phyloP scores from a whole-genome alignment of 306 rosid species.

The Spatholobus suberectus region DNA sequence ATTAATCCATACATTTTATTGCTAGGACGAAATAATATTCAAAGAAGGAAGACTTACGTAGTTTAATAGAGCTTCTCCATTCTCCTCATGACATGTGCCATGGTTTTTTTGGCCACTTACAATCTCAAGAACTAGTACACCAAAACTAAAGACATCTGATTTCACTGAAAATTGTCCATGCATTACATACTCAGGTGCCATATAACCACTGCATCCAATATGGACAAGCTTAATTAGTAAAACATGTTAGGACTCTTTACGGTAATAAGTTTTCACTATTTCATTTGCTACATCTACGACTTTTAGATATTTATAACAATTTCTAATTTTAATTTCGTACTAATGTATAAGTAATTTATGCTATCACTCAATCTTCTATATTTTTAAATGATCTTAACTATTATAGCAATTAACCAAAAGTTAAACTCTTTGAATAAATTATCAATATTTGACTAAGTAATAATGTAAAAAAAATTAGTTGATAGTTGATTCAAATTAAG shows the following conservation, averaged over 20 bases:
- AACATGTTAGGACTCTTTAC: not conserved
- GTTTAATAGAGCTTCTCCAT: slow-evolving; percentile 18
- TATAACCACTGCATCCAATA: not conserved
- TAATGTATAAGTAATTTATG: no score
- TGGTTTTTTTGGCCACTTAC: not conserved
- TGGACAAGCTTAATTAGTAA: not conserved
- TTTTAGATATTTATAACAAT: no score
- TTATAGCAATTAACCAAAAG: no score
- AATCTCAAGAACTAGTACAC: not conserved
- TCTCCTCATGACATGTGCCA: not conserved
- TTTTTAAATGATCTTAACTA: not conserved
- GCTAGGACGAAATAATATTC: not conserved
- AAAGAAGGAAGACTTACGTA: slow-evolving; percentile 33
- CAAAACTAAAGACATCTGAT: not conserved
- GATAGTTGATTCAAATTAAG: not conserved
- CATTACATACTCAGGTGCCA: not conserved
- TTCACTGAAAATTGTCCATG: not conserved
- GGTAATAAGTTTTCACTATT: not conserved
- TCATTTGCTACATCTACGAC: not conserved
- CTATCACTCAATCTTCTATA: not conserved
- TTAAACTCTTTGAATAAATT: no score
- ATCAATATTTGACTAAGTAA: not conserved
- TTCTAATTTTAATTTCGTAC: no score
- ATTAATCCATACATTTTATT: no score
- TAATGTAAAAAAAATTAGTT: not conserved